Evolutionary conservation across 2,329 filamentous ascomycete genomes (phyloP).

Genomic region (Cercospora berteroae): DNA sequence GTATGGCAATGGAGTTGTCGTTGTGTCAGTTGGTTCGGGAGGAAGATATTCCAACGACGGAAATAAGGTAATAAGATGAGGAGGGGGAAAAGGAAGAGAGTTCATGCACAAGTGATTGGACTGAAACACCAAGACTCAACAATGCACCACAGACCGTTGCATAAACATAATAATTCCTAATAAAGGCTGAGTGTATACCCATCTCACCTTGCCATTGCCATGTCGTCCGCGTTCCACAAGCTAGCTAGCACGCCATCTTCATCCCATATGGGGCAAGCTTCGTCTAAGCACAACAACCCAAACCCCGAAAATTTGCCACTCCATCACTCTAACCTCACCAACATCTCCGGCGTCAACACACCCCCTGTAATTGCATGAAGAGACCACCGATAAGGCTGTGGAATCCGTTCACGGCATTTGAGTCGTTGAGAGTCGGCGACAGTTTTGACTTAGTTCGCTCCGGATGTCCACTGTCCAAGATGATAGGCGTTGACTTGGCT

Average conservation of each 20-base stretch:
- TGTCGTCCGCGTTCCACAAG: background rate
- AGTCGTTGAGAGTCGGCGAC: background rate
- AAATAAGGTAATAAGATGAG: background rate
- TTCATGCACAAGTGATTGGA: background rate
- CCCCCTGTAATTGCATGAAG: background rate
- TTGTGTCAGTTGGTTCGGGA: background rate
- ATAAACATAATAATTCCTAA: background rate
- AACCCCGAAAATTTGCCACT: slow-evolving; percentile 11
- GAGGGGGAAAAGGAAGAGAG: background rate
- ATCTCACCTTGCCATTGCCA: background rate
- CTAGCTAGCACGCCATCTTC: background rate
- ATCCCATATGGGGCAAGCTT: background rate
- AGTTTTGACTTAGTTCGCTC: background rate
- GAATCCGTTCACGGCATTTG: background rate
- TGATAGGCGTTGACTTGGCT: background rate
- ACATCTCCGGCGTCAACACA: background rate
- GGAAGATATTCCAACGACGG: background rate
- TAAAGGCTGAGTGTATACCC: background rate
- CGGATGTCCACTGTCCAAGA: background rate
- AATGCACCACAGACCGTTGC: background rate
- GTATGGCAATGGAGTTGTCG: background rate
- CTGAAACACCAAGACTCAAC: background rate
- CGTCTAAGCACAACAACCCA: background rate
- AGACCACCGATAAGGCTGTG: background rate
- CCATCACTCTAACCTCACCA: slow-evolving; percentile 36